A percentile compares a stretch with the other conserved stretches of the same genome.
These are phyloP conservation scores for Capsella rubella DNA, from an alignment of 441 rosid genomes.

Conservation along the genomic window DNA sequence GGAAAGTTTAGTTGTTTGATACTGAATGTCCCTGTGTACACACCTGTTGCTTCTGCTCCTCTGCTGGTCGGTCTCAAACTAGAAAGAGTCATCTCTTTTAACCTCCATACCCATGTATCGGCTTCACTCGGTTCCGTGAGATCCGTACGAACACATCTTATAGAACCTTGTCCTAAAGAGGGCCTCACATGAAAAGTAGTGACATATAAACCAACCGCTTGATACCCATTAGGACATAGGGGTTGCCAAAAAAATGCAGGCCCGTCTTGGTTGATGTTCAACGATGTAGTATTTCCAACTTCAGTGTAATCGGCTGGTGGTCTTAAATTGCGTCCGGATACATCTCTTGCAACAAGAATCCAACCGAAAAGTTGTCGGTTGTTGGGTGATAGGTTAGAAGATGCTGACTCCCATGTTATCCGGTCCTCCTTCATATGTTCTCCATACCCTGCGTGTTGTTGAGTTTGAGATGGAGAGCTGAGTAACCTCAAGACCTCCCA, in stretches of 20 bases:
- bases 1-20: conserved; percentile 39
- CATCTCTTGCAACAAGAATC: conserved; percentile 47
- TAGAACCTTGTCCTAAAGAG: conserved; percentile 57
- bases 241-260: conserved; percentile 74
- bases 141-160: conserved; percentile 73
- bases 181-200: conserved; percentile 69
- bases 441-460: conserved; percentile 67
- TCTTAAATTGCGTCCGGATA: conserved; percentile 38
- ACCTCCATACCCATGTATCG: conserved; percentile 70
- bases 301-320: conserved; percentile 68
- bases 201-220: conserved; percentile 61
- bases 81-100: conserved; percentile 47
- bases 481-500: conserved; percentile 71
- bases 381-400: conserved; percentile 71
- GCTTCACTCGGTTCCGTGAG: conserved; percentile 62
- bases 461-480: conserved; percentile 49
- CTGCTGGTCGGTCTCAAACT: conserved; percentile 53
- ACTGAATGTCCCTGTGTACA: conserved; percentile 65
- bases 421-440: conserved; percentile 71
- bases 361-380: conserved; percentile 61
- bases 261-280: conserved; percentile 60
- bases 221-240: conserved; percentile 65
- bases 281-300: conserved; percentile 63
- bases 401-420: conserved; percentile 67
- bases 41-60: conserved; percentile 57